phyloP scores from a whole-genome alignment of 768 basidiomycete genomes.

The Tylopilus sp. region DNA sequence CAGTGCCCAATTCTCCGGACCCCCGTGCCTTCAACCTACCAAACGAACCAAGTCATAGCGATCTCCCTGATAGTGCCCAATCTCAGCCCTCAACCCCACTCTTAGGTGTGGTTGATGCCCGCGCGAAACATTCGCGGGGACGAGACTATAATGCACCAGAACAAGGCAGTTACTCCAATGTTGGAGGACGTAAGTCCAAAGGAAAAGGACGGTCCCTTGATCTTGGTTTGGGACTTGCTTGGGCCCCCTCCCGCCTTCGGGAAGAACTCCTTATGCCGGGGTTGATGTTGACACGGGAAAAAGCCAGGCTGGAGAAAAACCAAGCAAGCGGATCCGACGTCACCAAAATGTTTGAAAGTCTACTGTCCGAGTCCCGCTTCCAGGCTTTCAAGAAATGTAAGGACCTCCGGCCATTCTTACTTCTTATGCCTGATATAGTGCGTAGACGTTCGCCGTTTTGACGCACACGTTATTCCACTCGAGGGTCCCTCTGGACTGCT shows the following conservation, averaged over 20 bases:
- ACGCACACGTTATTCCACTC: constrained; percentile 70
- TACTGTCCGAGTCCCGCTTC: constrained; percentile 34
- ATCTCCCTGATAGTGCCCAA: constrained; percentile 1
- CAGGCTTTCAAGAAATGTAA: constrained; percentile 60
- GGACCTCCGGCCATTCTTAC: constrained; percentile 24
- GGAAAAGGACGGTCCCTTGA: constrained; percentile 70
- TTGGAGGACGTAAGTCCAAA: constrained; percentile 25
- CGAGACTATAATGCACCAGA: constrained; percentile 26
- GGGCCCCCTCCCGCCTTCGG: constrained; percentile 66
- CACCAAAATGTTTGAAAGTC: constrained; percentile 36
- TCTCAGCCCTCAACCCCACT: constrained; percentile 16
- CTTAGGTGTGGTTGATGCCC: constrained; percentile 32
- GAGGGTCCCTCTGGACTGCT: constrained; percentile 72
- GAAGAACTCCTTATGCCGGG: constrained; percentile 62
- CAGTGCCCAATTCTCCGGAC: constrained; percentile 41
- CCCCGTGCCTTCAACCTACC: constrained; percentile 20
- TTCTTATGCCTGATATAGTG: constrained; percentile 10
- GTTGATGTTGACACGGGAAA: constrained; percentile 28
- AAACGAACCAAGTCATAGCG: constrained; percentile 6
- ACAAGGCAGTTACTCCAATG: constrained; percentile 15
- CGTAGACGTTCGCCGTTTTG: constrained; percentile 70
- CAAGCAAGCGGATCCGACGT: constrained; percentile 30
- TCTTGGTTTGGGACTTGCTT: constrained; percentile 63
- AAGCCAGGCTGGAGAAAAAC: constrained; percentile 19
- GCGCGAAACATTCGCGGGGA: constrained; percentile 25